Base-by-base conservation (phyloP, 1,284 basidiomycete genomes). In the Austroboletus olivaceoglutinosus region DNA sequence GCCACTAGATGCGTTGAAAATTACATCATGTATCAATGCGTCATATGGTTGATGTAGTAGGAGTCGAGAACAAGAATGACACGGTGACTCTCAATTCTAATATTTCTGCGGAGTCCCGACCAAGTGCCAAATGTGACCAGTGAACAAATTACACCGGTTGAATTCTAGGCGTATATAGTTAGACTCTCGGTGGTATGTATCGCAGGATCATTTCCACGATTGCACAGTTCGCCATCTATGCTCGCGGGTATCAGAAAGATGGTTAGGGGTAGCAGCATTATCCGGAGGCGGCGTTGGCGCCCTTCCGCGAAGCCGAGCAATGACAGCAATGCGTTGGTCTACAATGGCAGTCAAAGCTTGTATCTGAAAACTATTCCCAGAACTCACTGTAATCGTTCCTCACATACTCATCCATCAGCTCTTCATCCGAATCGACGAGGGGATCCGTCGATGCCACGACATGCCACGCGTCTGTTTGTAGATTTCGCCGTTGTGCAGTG, bases 361-460 rank as follows among this genome's bases (percentile, higher is more conserved):
- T 27, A 40, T 37, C n/a, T 12, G 38, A 21, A 13, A 18, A 27
- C 30, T 9, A 16, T 39, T 38, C 11, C 37, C 40, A 40, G 15
- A 22, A 65, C 81, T 60, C 59, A 86, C 86, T 74, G 60, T 86
- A 87, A 58, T 89, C 87, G 38, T 75, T 61, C 38, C 80, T 75
- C 47, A 78, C 73, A 55, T 85, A 74, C 52, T 86, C 82, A 55
- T 88, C 83, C 49, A 72, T 73, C 46, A 74, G 69, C 59, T 90
- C 87, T 47, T 86, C 82, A 58, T 89, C 87, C 9, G 86, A 89
- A 69, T 88, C 85, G 15, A 72, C 72, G 13, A 89, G 70, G 11
- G 86, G 82, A 59, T 90, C 85, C 34, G 74, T 76, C 30, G 76
- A 78, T 37, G 74, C 76, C 31, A 82, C 75, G 38, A 81, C 72